phyloP scores from a whole-genome alignment of 805 yeast genomes.

The Deakozyma indianensis region DNA sequence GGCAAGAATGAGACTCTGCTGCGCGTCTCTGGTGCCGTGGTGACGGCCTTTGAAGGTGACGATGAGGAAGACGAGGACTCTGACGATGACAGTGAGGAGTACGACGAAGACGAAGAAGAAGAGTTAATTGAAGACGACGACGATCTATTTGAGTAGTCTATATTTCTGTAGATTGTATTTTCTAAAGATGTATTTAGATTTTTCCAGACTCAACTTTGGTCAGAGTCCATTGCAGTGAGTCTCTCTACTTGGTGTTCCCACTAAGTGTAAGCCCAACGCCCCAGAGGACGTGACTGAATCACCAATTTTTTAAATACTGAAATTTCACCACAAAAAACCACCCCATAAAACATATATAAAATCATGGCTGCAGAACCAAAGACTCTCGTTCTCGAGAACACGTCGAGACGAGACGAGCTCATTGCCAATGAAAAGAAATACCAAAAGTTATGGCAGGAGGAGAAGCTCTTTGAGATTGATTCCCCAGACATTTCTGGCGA shows the following conservation, averaged over 20 bases:
- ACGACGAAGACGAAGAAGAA: conserved; percentile 16
- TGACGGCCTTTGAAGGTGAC: conserved; percentile 19
- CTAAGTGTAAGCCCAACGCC: no score
- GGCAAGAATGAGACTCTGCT: conserved; percentile 22
- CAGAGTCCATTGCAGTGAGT: no score
- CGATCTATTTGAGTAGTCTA: conserved; percentile 7
- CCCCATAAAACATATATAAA: no score
- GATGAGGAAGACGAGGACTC: conserved; percentile 10
- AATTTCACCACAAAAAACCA: no score
- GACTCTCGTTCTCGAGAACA: conserved; percentile 30
- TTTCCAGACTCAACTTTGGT: no score
- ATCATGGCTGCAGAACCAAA: conserved; percentile 7
- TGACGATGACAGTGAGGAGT: conserved; percentile 10
- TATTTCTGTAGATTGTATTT: not conserved
- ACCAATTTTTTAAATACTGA: no score
- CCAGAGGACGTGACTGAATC: no score
- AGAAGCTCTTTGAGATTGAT: conserved; percentile 70
- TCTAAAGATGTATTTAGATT: no score
- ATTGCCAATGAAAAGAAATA: conserved; percentile 79
- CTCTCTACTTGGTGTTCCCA: no score
- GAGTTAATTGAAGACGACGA: conserved; percentile 18
- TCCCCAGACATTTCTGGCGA: conserved; percentile 54
- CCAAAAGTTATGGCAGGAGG: conserved; percentile 78
- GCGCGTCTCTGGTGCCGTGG: conserved; percentile 24
- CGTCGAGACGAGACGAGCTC: conserved; percentile 89